Evolutionary conservation across 257 asterid genomes (phyloP), one percentile per base, ranked within the genome.

Genomic region (Solanum bulbocastanum): DNA sequence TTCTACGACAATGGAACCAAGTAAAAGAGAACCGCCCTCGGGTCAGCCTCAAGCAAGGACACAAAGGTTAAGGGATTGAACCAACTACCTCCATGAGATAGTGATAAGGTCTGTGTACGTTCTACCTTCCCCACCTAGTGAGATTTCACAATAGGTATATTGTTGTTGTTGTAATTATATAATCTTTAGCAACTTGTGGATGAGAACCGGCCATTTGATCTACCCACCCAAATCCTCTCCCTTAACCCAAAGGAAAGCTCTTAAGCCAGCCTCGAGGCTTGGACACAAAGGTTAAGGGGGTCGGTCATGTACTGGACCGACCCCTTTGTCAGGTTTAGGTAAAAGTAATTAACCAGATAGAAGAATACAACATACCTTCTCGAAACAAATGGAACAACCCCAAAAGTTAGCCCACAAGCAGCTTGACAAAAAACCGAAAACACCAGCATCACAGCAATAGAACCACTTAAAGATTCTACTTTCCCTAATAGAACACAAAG

Each of bases 381-480:
- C 0, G 98, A 96, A 56, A 96, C 92, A 25, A 95, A 96, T 13
- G 98, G 98, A 22, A 94, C 97, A 15, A 94, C 96, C 2, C 98
- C 99, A 11, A 94, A 96, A 3, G 99, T 95, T 60, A 95, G 98
- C 11, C 98, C 99, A n/a, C 99, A 94, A 0, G 98, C 98, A 5
- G 98, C 98, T 87, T 97, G 99, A 83, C 92, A 94, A 68, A 95
- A 95, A 15, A 96, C 90, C 3, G 98, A 97, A 86, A 97, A 97
- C 22, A 94, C 89, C 30, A 97, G 88, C 95, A 97, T 90, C 16
- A 94, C 93, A 0, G 91, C 93, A 11, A 97, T 76, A 0, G 98
- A 95, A 4, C 87, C 89, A 2, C 91, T 82, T 25, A 97, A 86
- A 46, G 98, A 90, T 62, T 92, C 94, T 23, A 93, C 92, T 89